Evolutionary conservation across 1,284 basidiomycete genomes (phyloP).

Genomic region (Sphagnurus paluster): DNA sequence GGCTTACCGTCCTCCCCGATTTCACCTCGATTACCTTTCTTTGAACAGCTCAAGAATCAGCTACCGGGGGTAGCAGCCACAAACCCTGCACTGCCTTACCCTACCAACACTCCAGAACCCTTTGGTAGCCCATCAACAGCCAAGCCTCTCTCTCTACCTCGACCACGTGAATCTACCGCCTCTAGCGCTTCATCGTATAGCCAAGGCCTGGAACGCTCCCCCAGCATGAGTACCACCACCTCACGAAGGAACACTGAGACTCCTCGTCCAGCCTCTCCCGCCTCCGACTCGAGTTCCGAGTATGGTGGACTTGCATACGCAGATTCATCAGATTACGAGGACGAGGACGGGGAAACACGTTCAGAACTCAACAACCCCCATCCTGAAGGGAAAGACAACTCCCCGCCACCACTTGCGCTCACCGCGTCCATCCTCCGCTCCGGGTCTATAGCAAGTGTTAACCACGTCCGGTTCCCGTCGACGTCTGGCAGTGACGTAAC

Average conservation of each 20-base stretch:
- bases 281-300: constrained; percentile 38
- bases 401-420: constrained; percentile 23
- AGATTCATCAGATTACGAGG: constrained; percentile 45
- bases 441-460: constrained; percentile 18
- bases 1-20: constrained; percentile 24
- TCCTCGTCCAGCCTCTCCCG: constrained; percentile 27
- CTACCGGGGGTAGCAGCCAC: constrained; percentile 28
- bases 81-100: constrained; percentile 3
- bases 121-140: constrained; percentile 21
- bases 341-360: constrained; percentile 43
- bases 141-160: constrained; percentile 9
- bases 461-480: constrained; percentile 26
- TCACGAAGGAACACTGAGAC: constrained; percentile 10
- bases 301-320: constrained; percentile 53
- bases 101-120: constrained; percentile 8
- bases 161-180: constrained; percentile 14
- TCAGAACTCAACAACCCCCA: constrained; percentile 21
- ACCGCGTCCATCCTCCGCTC: constrained; percentile 24
- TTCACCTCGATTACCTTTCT: constrained; percentile 39
- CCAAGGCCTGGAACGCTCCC: constrained; percentile 7
- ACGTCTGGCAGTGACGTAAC: constrained; percentile 13
- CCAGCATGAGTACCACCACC: constrained; percentile 18
- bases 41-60: constrained; percentile 40
- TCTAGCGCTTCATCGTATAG: constrained; percentile 20
- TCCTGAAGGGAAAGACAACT: constrained; percentile 28